Conservation (phyloP, 23 red algal species). For the Pyropia yezoensis region DNA sequence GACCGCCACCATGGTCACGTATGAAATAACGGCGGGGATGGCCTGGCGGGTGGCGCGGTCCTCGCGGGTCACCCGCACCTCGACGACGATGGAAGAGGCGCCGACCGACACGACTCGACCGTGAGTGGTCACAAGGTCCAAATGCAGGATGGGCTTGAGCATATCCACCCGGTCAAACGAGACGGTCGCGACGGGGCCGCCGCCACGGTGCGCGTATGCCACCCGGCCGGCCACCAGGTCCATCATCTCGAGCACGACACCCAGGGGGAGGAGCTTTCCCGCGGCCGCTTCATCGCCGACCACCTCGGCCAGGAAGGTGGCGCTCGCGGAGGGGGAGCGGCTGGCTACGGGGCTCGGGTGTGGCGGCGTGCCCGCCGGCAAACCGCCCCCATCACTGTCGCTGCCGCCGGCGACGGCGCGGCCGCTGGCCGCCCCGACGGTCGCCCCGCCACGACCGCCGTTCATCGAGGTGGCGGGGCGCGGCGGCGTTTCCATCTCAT, state of each 20-base stretch:
- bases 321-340: background rate
- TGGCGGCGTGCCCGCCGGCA: too few relatives aligned
- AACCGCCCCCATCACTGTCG: too few relatives aligned
- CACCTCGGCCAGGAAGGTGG: slow-evolving; percentile 5
- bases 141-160: background rate
- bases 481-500: too few relatives aligned
- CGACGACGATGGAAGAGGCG: slow-evolving; percentile 4
- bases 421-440: too few relatives aligned
- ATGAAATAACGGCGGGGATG: background rate
- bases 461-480: too few relatives aligned
- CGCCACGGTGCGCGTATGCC: background rate
- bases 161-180: slow-evolving; percentile 11
- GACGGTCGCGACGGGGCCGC: slow-evolving; percentile 1
- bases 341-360: too few relatives aligned
- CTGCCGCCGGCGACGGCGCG: too few relatives aligned
- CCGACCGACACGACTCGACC: slow-evolving; percentile 1
- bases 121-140: background rate
- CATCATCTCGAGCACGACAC: slow-evolving; percentile 7
- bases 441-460: too few relatives aligned
- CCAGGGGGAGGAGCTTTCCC: background rate
- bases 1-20: slow-evolving; percentile 1
- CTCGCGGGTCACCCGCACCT: background rate
- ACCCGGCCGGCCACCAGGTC: slow-evolving; percentile 3
- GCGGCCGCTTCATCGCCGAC: slow-evolving; percentile 2
- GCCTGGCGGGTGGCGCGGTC: background rate